phyloP scores from a whole-genome alignment of 768 basidiomycete species.

The Lactifluus pinguis region DNA sequence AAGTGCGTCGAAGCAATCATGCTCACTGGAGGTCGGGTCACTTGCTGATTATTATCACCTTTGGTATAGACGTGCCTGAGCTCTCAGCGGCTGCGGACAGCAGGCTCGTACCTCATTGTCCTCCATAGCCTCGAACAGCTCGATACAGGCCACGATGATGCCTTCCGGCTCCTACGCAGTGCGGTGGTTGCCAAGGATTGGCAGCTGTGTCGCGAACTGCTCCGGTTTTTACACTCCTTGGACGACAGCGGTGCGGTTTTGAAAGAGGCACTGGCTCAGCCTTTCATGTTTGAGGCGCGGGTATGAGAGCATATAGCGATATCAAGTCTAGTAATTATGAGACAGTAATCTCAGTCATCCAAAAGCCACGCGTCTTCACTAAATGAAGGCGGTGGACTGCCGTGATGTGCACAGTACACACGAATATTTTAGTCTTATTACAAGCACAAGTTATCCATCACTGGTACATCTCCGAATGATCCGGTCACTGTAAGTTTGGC shows the following conservation, averaged over 20 bases:
- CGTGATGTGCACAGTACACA: too few species aligned
- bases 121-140: slow-evolving; percentile 89
- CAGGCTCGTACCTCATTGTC: slow-evolving; percentile 87
- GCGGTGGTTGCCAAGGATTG: slow-evolving; percentile 77
- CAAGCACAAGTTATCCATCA: too few species aligned
- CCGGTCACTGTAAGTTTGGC: too few species aligned
- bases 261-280: slow-evolving; percentile 47
- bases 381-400: background rate
- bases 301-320: background rate
- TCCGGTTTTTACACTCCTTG: slow-evolving; percentile 87
- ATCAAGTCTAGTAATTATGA: too few species aligned
- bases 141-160: slow-evolving; percentile 71
- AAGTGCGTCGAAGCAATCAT: slow-evolving; percentile 41
- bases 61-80: slow-evolving; percentile 57
- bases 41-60: too few species aligned
- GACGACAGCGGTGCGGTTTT: slow-evolving; percentile 77
- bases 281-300: slow-evolving; percentile 30
- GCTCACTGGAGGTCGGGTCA: background rate
- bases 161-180: slow-evolving; percentile 65
- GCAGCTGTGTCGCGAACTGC: slow-evolving; percentile 84
- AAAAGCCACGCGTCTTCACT: background rate
- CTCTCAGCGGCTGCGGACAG: slow-evolving; percentile 71
- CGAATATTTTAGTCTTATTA: too few species aligned
- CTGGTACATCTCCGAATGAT: too few species aligned
- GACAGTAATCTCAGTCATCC: too few species aligned